Evolutionary conservation across 2,329 filamentous ascomycete species (phyloP).

Genomic region (Fusarium stilboides): DNA sequence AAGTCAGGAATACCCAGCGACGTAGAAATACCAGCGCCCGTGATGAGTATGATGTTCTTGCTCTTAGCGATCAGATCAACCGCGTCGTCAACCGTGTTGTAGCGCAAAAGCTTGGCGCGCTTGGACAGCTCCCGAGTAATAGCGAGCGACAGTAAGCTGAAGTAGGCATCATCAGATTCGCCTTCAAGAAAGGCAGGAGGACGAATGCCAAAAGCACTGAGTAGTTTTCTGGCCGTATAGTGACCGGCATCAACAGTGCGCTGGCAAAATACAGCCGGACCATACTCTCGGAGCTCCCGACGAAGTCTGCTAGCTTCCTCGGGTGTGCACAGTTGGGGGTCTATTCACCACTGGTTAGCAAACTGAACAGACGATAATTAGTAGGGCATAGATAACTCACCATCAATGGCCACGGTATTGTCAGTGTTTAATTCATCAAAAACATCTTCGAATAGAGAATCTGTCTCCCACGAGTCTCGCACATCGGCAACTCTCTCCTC

Average conservation of each 20-base stretch:
- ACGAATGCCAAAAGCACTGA: conserved; percentile 86
- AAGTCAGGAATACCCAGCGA: conserved; percentile 98
- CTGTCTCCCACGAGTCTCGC: conserved; percentile 72
- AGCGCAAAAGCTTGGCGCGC: conserved; percentile 82
- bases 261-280: conserved; percentile 83
- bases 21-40: conserved; percentile 96
- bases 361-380: neutral
- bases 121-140: conserved; percentile 86
- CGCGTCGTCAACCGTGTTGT: conserved; percentile 91
- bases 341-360: conserved; percentile 43
- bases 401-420: conserved; percentile 60
- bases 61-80: conserved; percentile 80
- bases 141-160: conserved; percentile 80
- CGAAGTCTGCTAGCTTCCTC: conserved; percentile 79
- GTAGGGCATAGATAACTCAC: conserved; percentile 54
- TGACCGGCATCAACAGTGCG: conserved; percentile 77
- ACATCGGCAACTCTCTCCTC: conserved; percentile 68
- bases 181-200: conserved; percentile 82
- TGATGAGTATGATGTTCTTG: conserved; percentile 92
- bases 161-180: conserved; percentile 77
- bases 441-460: conserved; percentile 75
- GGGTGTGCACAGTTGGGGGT: conserved; percentile 72
- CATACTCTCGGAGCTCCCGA: conserved; percentile 79
- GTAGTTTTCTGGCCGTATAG: conserved; percentile 85
- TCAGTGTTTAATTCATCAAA: conserved; percentile 72